Evolutionary conservation across 129 eudicot species (phyloP), one percentile per base, ranked within the genome.

Genomic region (Arctium minus): DNA sequence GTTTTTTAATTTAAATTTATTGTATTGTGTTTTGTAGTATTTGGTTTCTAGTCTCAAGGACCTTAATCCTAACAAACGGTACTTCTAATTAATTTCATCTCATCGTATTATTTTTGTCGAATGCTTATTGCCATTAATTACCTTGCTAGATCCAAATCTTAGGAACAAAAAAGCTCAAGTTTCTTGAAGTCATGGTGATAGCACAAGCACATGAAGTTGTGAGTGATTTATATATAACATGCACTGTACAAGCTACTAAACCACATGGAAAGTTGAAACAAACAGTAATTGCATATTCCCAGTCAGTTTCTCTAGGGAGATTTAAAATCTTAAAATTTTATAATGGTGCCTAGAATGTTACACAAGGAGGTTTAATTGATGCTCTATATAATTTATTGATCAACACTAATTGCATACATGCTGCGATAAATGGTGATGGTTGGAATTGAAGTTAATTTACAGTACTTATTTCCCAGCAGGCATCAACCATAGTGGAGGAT

Each of bases 21-120:
- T 83, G 81, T 82, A 67, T 73, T 82, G 70, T 87, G 85, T 83
- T 86, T 70, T 78, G 86, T 83, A 83, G 83, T 73, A 60, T 76
- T 88, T 75, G 82, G 82, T 81, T 86, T 72, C 81, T 78, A 64
- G 82, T 79, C 82, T 86, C 60, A 64, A 64, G 89, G 39, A 73
- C 72, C 89, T 85, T 82, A 80, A 84, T 76, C 77, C 80, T 72
- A 83, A 77, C 83, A 56, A 81, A 44, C 77, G 56, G 32, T 74
- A 64, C 18, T 74, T 77, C 39, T 65, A 38, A 9, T 83, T 71
- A 30, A 18, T 77, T 83, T 29, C 48, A 75, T 64, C 12, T 77
- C 68, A 56, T 79, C 38, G n/a, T 73, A 33, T 79, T 75, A 71
- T 70, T 27, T 64, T 73, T 6, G 8, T 67, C 15, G 62, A 67